Conservation (phyloP, 768 basidiomycete species). For the Boletus eberwhitei region DNA sequence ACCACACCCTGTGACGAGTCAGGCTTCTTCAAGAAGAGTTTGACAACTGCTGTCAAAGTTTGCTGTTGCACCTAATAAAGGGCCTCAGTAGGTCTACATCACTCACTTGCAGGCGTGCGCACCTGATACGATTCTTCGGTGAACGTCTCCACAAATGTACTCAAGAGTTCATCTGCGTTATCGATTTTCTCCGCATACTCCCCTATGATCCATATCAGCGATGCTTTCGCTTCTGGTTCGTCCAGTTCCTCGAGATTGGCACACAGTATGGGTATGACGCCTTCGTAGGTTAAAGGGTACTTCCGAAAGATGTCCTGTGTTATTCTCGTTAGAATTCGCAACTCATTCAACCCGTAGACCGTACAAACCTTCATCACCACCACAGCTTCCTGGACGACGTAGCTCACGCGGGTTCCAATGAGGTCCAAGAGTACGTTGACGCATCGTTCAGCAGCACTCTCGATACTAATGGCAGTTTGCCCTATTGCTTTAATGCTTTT, state of each 20-base stretch:
- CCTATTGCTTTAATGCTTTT: constrained; percentile 95
- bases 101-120: not conserved
- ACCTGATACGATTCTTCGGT: constrained; percentile 92
- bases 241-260: constrained; percentile 95
- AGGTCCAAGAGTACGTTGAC: constrained; percentile 92
- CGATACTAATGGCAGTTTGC: constrained; percentile 94
- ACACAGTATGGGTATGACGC: constrained; percentile 92
- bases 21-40: constrained; percentile 93
- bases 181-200: constrained; percentile 98
- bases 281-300: constrained; percentile 95
- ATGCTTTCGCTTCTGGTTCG: constrained; percentile 97
- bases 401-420: constrained; percentile 90
- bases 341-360: not conserved
- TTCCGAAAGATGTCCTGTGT: constrained; percentile 94
- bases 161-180: constrained; percentile 90
- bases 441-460: constrained; percentile 87
- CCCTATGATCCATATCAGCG: constrained; percentile 98
- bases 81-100: not conserved
- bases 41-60: constrained; percentile 93
- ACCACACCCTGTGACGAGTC: constrained; percentile 91
- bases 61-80: constrained; percentile 60
- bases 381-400: constrained; percentile 97
- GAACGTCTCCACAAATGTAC: constrained; percentile 89
- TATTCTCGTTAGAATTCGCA: not conserved
- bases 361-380: constrained; percentile 92